These are phyloP conservation scores for Diplodia seriata DNA, from an alignment of 2,329 filamentous ascomycete species.

Conservation along the genomic window DNA sequence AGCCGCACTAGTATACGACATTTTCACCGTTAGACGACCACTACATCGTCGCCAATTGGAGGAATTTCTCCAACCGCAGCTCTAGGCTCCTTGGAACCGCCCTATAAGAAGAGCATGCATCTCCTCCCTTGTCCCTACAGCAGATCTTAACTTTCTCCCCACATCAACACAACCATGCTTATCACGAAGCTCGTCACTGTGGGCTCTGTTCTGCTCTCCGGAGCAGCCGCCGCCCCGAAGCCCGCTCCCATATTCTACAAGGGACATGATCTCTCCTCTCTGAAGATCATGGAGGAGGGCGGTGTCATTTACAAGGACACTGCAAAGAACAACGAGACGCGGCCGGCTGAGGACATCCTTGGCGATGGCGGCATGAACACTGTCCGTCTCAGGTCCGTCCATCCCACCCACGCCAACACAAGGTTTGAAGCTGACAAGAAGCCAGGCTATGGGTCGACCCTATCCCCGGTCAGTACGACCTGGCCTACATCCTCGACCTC, in stretches of 20 bases:
- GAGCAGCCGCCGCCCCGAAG: slow-evolving; percentile 2
- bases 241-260: slow-evolving; percentile 30
- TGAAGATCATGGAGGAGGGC: slow-evolving; percentile 29
- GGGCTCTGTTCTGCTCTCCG: slow-evolving; percentile 17
- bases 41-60: slow-evolving; percentile 8
- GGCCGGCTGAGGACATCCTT: slow-evolving; percentile 36
- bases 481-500: slow-evolving; percentile 72
- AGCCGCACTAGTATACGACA: slow-evolving; percentile 16
- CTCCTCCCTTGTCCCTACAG: slow-evolving; percentile 1
- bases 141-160: not conserved
- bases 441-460: slow-evolving; percentile 64
- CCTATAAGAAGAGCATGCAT: slow-evolving; percentile 6
- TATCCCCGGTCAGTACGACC: slow-evolving; percentile 67
- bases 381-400: slow-evolving; percentile 22
- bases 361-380: slow-evolving; percentile 31
- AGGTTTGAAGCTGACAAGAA: slow-evolving; percentile 34
- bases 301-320: slow-evolving; percentile 43
- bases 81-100: not conserved
- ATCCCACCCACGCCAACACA: not conserved
- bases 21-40: not conserved
- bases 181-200: slow-evolving; percentile 13
- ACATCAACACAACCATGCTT: slow-evolving; percentile 1
- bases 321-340: slow-evolving; percentile 44
- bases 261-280: slow-evolving; percentile 27
- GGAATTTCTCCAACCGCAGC: slow-evolving; percentile 5